Base-by-base conservation (phyloP, 768 basidiomycete species). In the Termitomyces sp. region DNA sequence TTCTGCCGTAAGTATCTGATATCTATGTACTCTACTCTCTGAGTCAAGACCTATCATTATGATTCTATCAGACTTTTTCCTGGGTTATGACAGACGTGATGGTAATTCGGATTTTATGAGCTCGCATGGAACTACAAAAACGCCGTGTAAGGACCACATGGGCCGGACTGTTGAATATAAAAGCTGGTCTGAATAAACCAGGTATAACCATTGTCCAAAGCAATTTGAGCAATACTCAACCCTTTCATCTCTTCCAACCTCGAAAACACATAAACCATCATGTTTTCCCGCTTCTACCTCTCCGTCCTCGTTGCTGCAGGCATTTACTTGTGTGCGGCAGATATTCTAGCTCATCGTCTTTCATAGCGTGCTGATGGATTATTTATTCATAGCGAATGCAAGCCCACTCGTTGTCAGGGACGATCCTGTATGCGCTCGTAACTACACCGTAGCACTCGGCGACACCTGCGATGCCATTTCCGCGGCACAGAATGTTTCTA, bases 381-480 rank as follows among this genome's bases (percentile, higher is more conserved):
- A 40, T 18, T 13, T n/a, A n/a, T n/a, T n/a, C 20, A 28, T 56
- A 60, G 67, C 60, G 16, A 33, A 24, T 7, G 58, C 60, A 32
- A 52, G 52, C 42, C 62, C 62, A 3, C 46, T 62, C 52, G n/a
- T 55, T 36, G 22, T 20, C 33, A 59, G 58, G 33, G 60, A 18
- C n/a, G 48, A 50, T 32, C 36, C 58, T 20, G 45, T 50, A 16
- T 89, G 87, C 63, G 76, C 77, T 16, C 79, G 84, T 61, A 80
- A 70, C 66, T 84, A 83, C 64, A 79, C 77, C n/a, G 80, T 89
- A 36, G 65, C 71, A 32, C 46, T 69, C 6, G 81, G 81, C 7
- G 84, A 88, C 69, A 83, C 77, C 59, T 89, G 88, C 70, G 79
- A 85, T 68, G 70, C 63, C 35, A 87, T 87, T 68, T 84, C 80